Conservation (phyloP, 2,329 filamentous ascomycete genomes). For the Erysiphe pulchra region DNA sequence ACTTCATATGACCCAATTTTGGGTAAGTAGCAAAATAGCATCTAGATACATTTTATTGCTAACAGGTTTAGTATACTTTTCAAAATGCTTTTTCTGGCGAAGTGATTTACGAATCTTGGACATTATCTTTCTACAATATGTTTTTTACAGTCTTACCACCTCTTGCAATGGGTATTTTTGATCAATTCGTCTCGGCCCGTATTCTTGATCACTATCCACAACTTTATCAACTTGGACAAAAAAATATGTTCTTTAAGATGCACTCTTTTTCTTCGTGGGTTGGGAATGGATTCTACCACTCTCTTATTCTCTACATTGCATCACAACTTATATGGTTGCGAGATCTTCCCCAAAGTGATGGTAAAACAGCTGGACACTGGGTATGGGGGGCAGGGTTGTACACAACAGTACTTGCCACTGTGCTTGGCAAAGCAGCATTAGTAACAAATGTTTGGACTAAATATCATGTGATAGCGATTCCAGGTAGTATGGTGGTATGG, state of each 20-base stretch:
- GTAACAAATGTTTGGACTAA: slow-evolving; percentile 98
- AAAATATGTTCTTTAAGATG: slow-evolving; percentile 78
- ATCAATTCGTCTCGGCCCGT: slow-evolving; percentile 89
- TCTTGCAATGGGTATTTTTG: slow-evolving; percentile 82
- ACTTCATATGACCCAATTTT: slow-evolving; percentile 97
- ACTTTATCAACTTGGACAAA: slow-evolving; percentile 78
- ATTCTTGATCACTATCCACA: slow-evolving; percentile 89
- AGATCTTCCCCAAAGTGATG: slow-evolving; percentile 56
- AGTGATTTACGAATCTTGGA: slow-evolving; percentile 98
- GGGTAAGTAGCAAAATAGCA: slow-evolving; percentile 31
- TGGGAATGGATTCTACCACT: slow-evolving; percentile 84
- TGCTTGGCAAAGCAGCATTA: slow-evolving; percentile 79
- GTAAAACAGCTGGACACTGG: slow-evolving; percentile 76
- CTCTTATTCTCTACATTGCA: slow-evolving; percentile 71
- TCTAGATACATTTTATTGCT: slow-evolving; percentile 5
- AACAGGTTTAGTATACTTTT: slow-evolving; percentile 50
- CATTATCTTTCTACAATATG: slow-evolving; percentile 97
- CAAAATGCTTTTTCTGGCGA: slow-evolving; percentile 95
- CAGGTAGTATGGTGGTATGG: slow-evolving; percentile 81
- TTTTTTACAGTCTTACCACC: slow-evolving; percentile 89
- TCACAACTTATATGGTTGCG: slow-evolving; percentile 57
- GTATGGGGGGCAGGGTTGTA: slow-evolving; percentile 94
- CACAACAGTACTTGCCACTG: slow-evolving; percentile 75
- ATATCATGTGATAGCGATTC: slow-evolving; percentile 86
- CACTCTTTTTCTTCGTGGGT: slow-evolving; percentile 89